Conservation (phyloP, 768 basidiomycete species). For the Pleurotus tuoliensis region DNA sequence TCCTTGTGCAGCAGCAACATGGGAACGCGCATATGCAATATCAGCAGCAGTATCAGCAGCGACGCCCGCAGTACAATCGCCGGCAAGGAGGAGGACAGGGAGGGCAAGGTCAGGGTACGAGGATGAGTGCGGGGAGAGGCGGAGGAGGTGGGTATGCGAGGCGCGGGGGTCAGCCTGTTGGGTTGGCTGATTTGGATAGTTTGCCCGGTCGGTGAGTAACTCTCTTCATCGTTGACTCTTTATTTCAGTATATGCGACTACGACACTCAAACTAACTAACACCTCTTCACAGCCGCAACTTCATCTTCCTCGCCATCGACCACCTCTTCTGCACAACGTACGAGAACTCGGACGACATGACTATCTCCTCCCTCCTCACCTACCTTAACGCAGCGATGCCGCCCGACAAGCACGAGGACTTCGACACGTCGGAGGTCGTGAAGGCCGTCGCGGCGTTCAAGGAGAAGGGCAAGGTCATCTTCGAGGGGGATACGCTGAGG, state of each 20-base stretch:
- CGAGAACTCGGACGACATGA: conserved; percentile 61
- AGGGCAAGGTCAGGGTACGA: conserved; percentile 11
- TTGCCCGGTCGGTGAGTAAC: conserved; percentile 54
- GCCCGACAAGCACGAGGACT: conserved; percentile 76
- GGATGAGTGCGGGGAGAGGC: background rate
- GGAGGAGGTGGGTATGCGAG: conserved; percentile 11
- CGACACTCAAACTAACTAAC: too few species aligned
- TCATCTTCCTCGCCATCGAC: conserved; percentile 56
- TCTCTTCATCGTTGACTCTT: background rate
- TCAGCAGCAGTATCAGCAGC: too few species aligned
- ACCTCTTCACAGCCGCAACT: conserved; percentile 39
- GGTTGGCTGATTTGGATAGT: conserved; percentile 58
- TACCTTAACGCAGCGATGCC: conserved; percentile 78
- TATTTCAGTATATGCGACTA: background rate
- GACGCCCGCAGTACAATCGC: conserved; percentile 8
- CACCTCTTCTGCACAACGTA: conserved; percentile 70
- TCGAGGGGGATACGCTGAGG: conserved; percentile 48
- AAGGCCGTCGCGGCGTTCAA: conserved; percentile 41
- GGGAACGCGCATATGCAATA: too few species aligned
- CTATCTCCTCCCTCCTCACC: conserved; percentile 61
- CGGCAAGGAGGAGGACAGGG: background rate
- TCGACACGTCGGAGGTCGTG: conserved; percentile 70
- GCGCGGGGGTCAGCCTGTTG: conserved; percentile 27
- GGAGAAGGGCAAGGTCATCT: conserved; percentile 42
- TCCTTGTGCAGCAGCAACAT: background rate